Evolutionary conservation across 805 yeast species (phyloP), one percentile per base, ranked within the genome.

Genomic region (Lipomyces spencermartinsiae): DNA sequence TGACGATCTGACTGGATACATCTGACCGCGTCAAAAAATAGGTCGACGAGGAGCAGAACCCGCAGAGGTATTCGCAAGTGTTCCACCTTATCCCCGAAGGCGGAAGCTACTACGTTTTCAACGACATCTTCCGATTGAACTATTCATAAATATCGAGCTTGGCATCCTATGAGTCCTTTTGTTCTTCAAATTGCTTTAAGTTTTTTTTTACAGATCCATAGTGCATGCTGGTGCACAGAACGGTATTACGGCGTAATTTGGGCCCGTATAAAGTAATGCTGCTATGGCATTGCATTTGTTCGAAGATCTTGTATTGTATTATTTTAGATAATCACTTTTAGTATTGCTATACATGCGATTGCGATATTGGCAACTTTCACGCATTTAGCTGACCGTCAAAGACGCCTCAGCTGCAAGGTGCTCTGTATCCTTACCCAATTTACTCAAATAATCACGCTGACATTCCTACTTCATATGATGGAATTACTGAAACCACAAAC

Each of bases 61-160:
- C 98, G 66, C 98, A 94, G 82, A 89, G 97, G 82, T 95, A 93
- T 83, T 92, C 98, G 39, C 99, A 95, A 83, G 97, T 92, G 59
- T 95, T 95, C 88, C 98, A 95, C 79, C 87, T 95, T 82, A 89
- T 93, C 71, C 98, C 97, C 73, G 99, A 95, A 68, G 92, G 90
- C 62, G 87, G 85, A 78, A 90, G 96, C 39, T 95, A 93, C 85
- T 95, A 88, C 78, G 98, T 95, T 69, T 91, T 92, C 83, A 95
- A 95, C 82, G 99, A 95, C 79, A 92, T 95, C 74, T 95, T 95
- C 88, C 91, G 98, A 84, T 88, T 95, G 80, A 92, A 92, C 84
- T 92, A 75, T 62, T 68, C 72, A 7, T 69, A 62, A 55, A 34
- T 53, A 53, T 16, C 3, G 55, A 43, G n/a, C 34, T 57, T 33